Base-by-base conservation (phyloP, 352 stramenopile species). In the Pythium vanterpoolii region DNA sequence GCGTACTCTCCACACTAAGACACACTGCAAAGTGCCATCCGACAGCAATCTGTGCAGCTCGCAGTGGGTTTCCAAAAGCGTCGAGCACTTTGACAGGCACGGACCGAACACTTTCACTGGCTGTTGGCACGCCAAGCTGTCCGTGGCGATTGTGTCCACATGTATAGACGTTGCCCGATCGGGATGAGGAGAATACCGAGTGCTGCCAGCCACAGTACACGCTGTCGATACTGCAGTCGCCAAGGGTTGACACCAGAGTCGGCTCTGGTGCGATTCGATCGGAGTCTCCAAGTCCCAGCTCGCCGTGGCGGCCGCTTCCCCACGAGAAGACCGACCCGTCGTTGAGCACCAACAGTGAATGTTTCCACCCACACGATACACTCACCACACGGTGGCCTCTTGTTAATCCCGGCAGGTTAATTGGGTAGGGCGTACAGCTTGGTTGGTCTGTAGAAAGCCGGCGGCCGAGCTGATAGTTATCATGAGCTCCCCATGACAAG, bases 121-220 rank as follows among this genome's bases (percentile, higher is more conserved):
- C 18, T 43, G 34, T 57, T 8, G 60, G 16, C 8, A 78, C 56
- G 2, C 81, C 85, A 28, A 95, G 66, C 49, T 95, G 85, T 0
- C 81, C 79, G 59, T 95, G 85, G 0, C 82, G 78, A 59, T 93
- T 95, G 69, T 73, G 90, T 28, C 83, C 85, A 36, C 79, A 90
- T 9, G 74, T 73, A 38, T 75, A 83, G 0, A 92, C 65, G 13
- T 73, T 53, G 8, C 73, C 66, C n/a, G 43, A 58, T 0, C 11
- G 38, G 2, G 69, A 68, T 11, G 47, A 53, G 40, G 73, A 69
- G 48, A 95, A 86, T 1, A 89, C 60, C 3, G 85, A 90, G 51
- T 95, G 83, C 52, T 95, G 79, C 85, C 83, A 95, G 0, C 85
- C 85, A 50, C 85, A 95, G 18, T 73, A 79, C 10, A 93, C 83